Evolutionary conservation across 306 rosid species (phyloP), one percentile per base, ranked within the genome.

Genomic region (Aeschynomene evenia): DNA sequence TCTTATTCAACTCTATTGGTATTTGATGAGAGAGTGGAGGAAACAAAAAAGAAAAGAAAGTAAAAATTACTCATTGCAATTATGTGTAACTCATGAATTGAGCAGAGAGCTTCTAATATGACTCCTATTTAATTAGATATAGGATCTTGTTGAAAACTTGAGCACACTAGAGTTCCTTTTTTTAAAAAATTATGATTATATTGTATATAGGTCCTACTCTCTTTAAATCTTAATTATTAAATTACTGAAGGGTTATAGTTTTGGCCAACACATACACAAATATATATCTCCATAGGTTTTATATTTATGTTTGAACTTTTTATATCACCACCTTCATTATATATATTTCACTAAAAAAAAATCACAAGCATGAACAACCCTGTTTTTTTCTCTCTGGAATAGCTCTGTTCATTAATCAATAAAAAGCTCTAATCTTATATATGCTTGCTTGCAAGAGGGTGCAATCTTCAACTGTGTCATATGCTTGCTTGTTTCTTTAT

Each of bases 381-480:
- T 57, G n/a, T 58, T 28, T 28, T 16, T 58, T 29, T 58, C n/a
- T n/a, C n/a, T 15, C 14, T 26, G 10, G 14, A n/a, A 9, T 16
- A 28, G 5, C 5, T 28, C 3, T 3, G 5, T 16, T 31, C 13
- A 54, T 15, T 2, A 23, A 54, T 51, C 56, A 21, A 13, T 12
- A 54, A 34, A 28, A 15, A 13, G 16, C 23, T 40, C 33, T 37
- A 51, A 7, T 63, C 28, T 28, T 63, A 16, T n/a, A n/a, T n/a
- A n/a, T 34, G 31, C 50, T 74, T 80, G 59, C 78, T 70, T 75
- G 71, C 61, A 23, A 21, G 6, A 5, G 31, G 53, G 33, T 61
- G 34, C 75, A 51, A 77, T 42, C 55, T 63, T 8, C 39, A 63
- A 63, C 10, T 33, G 37, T 33, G 37, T 43, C 8, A 13, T 22